Percentiles rank a stretch among this genome's conserved stretches.
phyloP scores from a whole-genome alignment of 306 rosid genomes.

The Ochetophila trinervis region DNA sequence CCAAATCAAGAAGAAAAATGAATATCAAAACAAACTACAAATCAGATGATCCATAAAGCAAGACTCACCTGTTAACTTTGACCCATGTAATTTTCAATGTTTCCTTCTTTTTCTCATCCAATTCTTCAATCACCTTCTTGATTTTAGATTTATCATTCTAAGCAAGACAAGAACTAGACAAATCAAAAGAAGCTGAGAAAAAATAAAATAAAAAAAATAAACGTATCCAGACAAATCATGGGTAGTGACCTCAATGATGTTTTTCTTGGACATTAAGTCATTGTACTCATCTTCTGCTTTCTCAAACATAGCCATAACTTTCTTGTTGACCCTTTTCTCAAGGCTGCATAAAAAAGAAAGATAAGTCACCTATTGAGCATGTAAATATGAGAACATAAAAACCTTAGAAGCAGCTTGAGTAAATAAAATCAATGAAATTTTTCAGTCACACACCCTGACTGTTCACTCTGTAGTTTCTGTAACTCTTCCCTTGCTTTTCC shows the following conservation, averaged over 20 bases:
- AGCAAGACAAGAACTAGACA: constrained; percentile 25
- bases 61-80: constrained; percentile 73
- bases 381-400: neutral
- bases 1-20: constrained; percentile 1
- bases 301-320: constrained; percentile 99
- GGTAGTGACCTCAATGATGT: constrained; percentile 80
- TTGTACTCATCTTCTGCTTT: constrained; percentile 99
- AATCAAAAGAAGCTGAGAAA: constrained; percentile 34
- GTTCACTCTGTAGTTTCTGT: constrained; percentile 76
- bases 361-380: constrained; percentile 3
- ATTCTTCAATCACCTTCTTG: constrained; percentile 93
- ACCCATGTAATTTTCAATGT: constrained; percentile 89
- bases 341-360: constrained; percentile 50
- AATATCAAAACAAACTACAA: neutral
- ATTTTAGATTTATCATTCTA: constrained; percentile 95
- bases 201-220: no score
- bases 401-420: neutral
- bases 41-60: constrained; percentile 7
- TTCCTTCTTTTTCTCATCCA: constrained; percentile 98
- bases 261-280: constrained; percentile 87
- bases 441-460: constrained; percentile 66
- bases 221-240: constrained; percentile 14
- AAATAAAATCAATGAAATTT: neutral
- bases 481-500: constrained; percentile 66
- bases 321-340: constrained; percentile 98